phyloP scores from a whole-genome alignment of 176 grass and related monocot genomes.

The Rhipidocladum racemiflorum region DNA sequence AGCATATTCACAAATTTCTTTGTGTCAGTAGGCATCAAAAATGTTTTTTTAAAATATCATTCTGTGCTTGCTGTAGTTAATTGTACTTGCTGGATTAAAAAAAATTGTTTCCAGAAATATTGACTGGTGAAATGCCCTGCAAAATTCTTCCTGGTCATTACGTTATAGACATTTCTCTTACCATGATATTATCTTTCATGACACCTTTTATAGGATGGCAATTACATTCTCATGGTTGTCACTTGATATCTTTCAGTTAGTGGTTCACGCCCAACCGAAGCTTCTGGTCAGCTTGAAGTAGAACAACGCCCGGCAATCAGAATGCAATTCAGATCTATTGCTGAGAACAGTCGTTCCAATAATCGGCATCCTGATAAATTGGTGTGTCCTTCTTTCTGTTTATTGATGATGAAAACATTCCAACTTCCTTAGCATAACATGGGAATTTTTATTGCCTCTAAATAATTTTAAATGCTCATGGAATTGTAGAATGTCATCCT shows the following conservation, averaged over 20 bases:
- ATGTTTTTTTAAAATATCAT: neutral
- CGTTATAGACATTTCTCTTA: neutral
- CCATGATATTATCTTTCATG: neutral
- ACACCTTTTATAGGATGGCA: neutral
- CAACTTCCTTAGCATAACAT: neutral
- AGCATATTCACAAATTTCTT: conserved; percentile 9
- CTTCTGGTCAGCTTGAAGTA: conserved; percentile 36
- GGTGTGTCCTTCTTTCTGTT: conserved; percentile 21
- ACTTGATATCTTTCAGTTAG: conserved; percentile 35
- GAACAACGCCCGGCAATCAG: conserved; percentile 45
- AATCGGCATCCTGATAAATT: conserved; percentile 38
- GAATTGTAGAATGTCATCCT: conserved; percentile 6
- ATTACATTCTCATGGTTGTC: conserved; percentile 9
- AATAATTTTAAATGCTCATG: neutral
- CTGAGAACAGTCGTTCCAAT: conserved; percentile 50
- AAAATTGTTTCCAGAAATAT: neutral
- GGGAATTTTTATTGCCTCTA: neutral
- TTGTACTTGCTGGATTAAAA: conserved; percentile 14
- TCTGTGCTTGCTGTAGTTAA: neutral
- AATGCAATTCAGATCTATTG: conserved; percentile 48
- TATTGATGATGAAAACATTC: conserved; percentile 1
- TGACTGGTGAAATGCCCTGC: neutral
- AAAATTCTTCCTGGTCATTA: neutral
- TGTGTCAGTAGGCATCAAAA: neutral
- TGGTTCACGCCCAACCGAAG: conserved; percentile 29